Evolutionary conservation across 1,139 yeast species (phyloP).

Genomic region (Pichia sp.): DNA sequence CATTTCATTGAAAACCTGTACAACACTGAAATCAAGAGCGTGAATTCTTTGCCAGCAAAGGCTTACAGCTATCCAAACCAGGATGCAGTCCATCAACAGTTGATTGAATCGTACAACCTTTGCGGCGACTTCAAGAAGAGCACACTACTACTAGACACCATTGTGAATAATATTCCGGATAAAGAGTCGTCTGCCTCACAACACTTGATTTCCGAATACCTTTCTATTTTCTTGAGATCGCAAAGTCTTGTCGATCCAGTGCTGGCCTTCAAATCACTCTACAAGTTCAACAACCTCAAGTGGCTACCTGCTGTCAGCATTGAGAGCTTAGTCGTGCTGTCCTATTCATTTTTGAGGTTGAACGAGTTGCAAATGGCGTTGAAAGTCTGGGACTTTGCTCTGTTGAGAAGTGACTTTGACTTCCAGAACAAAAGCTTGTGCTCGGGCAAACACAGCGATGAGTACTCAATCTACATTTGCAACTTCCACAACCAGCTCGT

Average conservation of each 20-base stretch:
- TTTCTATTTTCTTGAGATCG: constrained; percentile 28
- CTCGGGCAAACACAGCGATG: neutral
- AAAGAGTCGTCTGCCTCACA: constrained; percentile 14
- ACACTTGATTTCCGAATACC: constrained; percentile 20
- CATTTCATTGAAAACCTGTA: constrained; percentile 24
- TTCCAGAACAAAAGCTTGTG: neutral
- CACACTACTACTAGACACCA: constrained; percentile 48
- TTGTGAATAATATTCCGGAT: constrained; percentile 22
- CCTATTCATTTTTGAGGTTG: constrained; percentile 22
- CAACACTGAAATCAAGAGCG: constrained; percentile 13
- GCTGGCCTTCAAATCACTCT: constrained; percentile 23
- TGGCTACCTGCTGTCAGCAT: constrained; percentile 33
- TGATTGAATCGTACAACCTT: constrained; percentile 49
- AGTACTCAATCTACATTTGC: constrained; percentile 19
- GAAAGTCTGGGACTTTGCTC: constrained; percentile 30
- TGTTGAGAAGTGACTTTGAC: constrained; percentile 32
- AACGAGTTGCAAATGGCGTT: constrained; percentile 24
- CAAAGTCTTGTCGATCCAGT: constrained; percentile 23
- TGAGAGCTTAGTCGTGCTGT: constrained; percentile 24
- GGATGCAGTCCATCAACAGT: constrained; percentile 45
- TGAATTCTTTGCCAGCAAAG: neutral
- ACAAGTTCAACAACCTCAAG: constrained; percentile 26
- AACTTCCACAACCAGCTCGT: constrained; percentile 21
- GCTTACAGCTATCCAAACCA: constrained; percentile 29
- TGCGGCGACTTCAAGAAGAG: constrained; percentile 49